These are phyloP conservation scores for Xylaria sp. DNA, from an alignment of 2,329 filamentous ascomycete species.

Conservation along the genomic window DNA sequence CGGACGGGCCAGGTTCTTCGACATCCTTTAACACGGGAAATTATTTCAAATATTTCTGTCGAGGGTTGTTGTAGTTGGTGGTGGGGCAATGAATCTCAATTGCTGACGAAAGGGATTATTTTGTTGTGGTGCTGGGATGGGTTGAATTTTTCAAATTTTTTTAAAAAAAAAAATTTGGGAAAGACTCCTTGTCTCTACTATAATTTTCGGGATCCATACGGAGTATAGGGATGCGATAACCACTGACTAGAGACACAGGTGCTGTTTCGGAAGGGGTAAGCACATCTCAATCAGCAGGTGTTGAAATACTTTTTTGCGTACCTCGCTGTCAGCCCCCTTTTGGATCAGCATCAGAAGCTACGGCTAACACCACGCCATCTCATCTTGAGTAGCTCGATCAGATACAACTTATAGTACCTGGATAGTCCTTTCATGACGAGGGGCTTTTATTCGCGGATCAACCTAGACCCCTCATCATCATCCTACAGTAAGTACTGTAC, in stretches of 20 bases:
- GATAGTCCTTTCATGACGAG: not conserved
- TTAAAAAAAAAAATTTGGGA: not conserved
- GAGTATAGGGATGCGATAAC: not conserved
- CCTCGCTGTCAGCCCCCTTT: constrained; percentile 14
- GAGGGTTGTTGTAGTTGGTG: not conserved
- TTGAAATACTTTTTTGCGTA: not conserved
- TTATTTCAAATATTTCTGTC: constrained; percentile 19
- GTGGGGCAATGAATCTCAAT: constrained; percentile 18
- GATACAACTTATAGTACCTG: not conserved
- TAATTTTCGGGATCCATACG: not conserved
- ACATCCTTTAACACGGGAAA: constrained; percentile 10
- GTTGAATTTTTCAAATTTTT: not conserved
- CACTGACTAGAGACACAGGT: not conserved
- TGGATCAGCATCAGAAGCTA: not conserved
- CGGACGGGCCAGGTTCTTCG: not conserved
- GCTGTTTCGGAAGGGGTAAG: not conserved
- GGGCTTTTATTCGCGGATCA: not conserved
- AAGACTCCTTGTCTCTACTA: not conserved
- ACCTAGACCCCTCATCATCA: not conserved
- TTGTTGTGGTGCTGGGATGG: not conserved
- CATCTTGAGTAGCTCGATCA: not conserved
- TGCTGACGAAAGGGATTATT: constrained; percentile 7
- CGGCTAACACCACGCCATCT: not conserved
- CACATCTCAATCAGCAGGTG: no score
- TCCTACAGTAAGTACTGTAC: not conserved